Base-by-base conservation (phyloP, 257 asterid genomes). In the Thymus quinquecostatus region DNA sequence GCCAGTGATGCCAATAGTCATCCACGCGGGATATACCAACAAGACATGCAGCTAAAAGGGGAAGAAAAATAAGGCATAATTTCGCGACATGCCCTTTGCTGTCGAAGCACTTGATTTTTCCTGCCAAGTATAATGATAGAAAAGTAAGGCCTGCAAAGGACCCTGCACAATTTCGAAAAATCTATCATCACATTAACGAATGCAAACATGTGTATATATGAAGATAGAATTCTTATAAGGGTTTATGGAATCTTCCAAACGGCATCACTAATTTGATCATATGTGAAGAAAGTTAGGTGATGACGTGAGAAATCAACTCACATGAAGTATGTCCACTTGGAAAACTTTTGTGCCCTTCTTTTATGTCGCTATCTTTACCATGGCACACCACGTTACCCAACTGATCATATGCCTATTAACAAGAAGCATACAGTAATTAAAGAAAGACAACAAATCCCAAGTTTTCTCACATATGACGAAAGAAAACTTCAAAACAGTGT, bases 1-100 rank as follows among this genome's bases (percentile, higher is more conserved):
- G 96, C 98, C 98, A 92, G 74, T 92, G 98, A 82, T 92, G 98
- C 97, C 92, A 86, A 71, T 92, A 90, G 78, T 92, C 98, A 75
- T 90, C 97, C 75, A 92, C 97, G 36, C 98, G 96, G 58, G 97
- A 92, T 72, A 87, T 54, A 3, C 86, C 97, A 66, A 92, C 98
- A 8, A 92, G 93, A 68, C 89, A 78, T 41, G 98, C 97, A 71
- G 80, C 81, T 10, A 92, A 93, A 55, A 92, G 74, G 41, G 98
- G 97, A 67, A 88, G 80, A 71, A 90, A 76, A 50, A 88, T 59
- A 2, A 90, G 71, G 84, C 98, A 92, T 47, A 92, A 64, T 82
- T 92, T 92, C 29, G 97, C 91, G 8, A 88, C 89, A 21, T 92
- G 98, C 28, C 98, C 98, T 41, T 73, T 79, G 0, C 83, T 73